Evolutionary conservation across 192 early-diverging fungal species (phyloP).

Genomic region (Radiomyces spectabilis): DNA sequence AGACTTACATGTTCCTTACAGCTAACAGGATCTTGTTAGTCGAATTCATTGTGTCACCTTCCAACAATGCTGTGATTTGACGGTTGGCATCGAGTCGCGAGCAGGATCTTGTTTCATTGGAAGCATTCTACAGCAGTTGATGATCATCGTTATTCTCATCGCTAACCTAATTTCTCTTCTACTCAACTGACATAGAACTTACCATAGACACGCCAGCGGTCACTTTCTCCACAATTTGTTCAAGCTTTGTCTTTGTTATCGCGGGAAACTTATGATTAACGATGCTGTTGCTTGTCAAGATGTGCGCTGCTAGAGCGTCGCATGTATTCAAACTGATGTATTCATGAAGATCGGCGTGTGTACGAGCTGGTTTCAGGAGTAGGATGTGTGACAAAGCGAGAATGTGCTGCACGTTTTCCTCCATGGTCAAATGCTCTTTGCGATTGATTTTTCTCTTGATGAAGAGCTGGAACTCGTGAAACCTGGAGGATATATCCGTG

Average conservation of each 20-base stretch:
- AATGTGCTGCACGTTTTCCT: slow-evolving; percentile 5
- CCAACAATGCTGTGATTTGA: slow-evolving; percentile 6
- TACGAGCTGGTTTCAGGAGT: slow-evolving; percentile 6
- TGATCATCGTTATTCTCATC: not conserved
- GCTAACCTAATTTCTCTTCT: slow-evolving; percentile 3
- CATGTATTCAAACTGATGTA: slow-evolving; percentile 5
- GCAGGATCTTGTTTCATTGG: not conserved
- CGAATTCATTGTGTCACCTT: slow-evolving; percentile 5
- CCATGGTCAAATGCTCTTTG: slow-evolving; percentile 4
- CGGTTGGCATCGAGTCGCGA: slow-evolving; percentile 1
- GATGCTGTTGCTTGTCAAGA: slow-evolving; percentile 1
- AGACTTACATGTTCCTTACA: slow-evolving; percentile 12
- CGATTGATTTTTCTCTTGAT: not conserved
- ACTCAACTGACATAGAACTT: slow-evolving; percentile 1
- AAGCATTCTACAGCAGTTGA: slow-evolving; percentile 2
- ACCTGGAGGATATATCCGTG: not conserved
- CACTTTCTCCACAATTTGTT: slow-evolving; percentile 4
- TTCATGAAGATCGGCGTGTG: slow-evolving; percentile 3
- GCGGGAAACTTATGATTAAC: not conserved
- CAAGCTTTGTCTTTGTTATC: slow-evolving; percentile 5
- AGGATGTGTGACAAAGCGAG: slow-evolving; percentile 3
- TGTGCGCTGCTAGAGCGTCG: not conserved
- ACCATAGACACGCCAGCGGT: not conserved
- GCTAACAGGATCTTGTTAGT: slow-evolving; percentile 10
- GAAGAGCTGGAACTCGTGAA: not conserved